Percentiles rank a stretch among this genome's conserved stretches.
phyloP scores from a whole-genome alignment of 768 basidiomycete species.

The Suillus occidentalis region DNA sequence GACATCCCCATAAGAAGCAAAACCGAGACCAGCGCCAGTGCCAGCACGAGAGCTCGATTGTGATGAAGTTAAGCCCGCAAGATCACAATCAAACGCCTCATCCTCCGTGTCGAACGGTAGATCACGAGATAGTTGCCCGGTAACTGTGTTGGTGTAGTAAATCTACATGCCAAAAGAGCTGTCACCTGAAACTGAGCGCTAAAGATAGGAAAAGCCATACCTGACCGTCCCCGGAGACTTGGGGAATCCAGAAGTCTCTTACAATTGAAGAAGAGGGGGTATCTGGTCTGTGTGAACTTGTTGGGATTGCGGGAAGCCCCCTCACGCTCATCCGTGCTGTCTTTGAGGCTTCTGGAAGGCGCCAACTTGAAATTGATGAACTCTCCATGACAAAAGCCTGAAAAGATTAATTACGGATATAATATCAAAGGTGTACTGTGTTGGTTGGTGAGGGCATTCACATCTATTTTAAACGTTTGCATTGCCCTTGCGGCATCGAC shows the following conservation, averaged over 20 bases:
- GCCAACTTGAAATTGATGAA: constrained; percentile 8
- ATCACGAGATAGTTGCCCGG: constrained; percentile 76
- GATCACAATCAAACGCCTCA: constrained; percentile 57
- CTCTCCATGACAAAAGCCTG: constrained; percentile 22
- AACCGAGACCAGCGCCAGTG: constrained; percentile 47
- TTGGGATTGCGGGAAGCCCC: constrained; percentile 31
- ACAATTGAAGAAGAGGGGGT: constrained; percentile 28
- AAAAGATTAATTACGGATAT: background rate
- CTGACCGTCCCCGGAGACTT: constrained; percentile 78
- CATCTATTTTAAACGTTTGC: background rate
- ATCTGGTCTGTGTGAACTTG: constrained; percentile 6
- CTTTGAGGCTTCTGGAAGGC: constrained; percentile 5
- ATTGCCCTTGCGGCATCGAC: background rate
- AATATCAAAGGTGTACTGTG: background rate
- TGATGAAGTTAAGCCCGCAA: constrained; percentile 50
- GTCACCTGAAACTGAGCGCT: constrained; percentile 5
- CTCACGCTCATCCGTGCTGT: constrained; percentile 23
- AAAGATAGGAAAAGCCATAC: constrained; percentile 40
- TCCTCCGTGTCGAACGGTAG: constrained; percentile 67
- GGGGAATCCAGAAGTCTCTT: constrained; percentile 89
- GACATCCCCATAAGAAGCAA: constrained; percentile 26
- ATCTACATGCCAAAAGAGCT: constrained; percentile 50
- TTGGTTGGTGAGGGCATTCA: background rate
- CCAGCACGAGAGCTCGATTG: constrained; percentile 53
- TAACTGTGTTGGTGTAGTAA: constrained; percentile 88